These are phyloP conservation scores for Neonectria sp. DNA, from an alignment of 2,329 filamentous ascomycete species.

Conservation along the genomic window DNA sequence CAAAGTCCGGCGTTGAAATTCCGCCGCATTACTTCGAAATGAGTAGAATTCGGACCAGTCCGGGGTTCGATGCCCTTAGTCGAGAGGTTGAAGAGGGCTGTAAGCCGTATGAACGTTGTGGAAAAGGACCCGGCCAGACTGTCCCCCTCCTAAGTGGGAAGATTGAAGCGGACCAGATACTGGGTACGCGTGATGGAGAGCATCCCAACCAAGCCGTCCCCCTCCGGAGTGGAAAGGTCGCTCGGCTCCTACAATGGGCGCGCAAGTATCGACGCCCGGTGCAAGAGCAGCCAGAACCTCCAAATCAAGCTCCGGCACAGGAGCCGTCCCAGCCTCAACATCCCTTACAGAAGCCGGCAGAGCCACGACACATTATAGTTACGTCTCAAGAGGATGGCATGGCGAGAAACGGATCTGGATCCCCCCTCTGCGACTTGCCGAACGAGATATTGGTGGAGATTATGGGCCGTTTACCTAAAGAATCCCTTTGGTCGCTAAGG, in stretches of 20 bases:
- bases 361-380: neutral
- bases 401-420: neutral
- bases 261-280: neutral
- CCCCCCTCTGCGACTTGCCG: neutral
- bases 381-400: neutral
- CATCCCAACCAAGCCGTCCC: neutral
- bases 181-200: neutral
- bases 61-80: neutral
- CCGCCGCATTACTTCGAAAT: neutral
- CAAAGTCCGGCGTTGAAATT: neutral
- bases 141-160: neutral
- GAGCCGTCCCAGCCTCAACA: neutral
- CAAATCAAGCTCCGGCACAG: neutral
- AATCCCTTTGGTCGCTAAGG: constrained; percentile 6
- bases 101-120: neutral
- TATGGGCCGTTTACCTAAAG: neutral
- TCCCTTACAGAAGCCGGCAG: neutral
- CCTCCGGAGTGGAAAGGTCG: neutral
- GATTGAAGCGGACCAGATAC: neutral
- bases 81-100: neutral
- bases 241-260: neutral
- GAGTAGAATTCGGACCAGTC: neutral
- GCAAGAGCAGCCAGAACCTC: neutral
- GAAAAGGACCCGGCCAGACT: neutral
- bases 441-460: neutral